Evolutionary conservation across 805 yeast species (phyloP).

Genomic region (Torulaspora delbrueckii): DNA sequence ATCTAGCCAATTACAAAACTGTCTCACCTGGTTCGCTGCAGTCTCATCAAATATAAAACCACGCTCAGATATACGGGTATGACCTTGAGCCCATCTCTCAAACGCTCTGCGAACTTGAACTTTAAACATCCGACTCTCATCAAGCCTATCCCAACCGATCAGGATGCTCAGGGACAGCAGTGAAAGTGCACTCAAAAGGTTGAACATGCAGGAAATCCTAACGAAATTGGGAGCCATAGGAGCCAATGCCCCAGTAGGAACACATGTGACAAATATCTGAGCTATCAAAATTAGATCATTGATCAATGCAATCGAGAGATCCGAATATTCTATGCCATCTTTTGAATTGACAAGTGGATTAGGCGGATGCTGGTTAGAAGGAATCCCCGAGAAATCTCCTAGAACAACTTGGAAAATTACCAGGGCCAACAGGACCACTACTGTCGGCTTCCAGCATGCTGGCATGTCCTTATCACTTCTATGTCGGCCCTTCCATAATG

Average conservation of each 20-base stretch:
- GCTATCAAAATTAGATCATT: constrained; percentile 13
- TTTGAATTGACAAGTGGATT: not conserved
- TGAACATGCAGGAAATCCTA: constrained; percentile 13
- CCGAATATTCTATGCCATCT: constrained; percentile 10
- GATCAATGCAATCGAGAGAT: constrained; percentile 7
- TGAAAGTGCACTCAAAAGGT: constrained; percentile 12
- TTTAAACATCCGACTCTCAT: constrained; percentile 13
- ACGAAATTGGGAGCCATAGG: constrained; percentile 11
- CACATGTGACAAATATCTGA: constrained; percentile 14
- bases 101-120: constrained; percentile 7
- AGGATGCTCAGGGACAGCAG: constrained; percentile 10
- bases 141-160: constrained; percentile 13
- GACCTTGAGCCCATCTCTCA: constrained; percentile 12
- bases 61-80: constrained; percentile 3
- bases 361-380: constrained; percentile 3
- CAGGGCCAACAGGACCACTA: not conserved
- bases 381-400: constrained; percentile 1
- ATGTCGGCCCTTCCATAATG: not conserved
- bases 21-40: constrained; percentile 1
- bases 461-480: constrained; percentile 1
- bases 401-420: not conserved
- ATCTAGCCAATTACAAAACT: constrained; percentile 9
- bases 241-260: constrained; percentile 11
- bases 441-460: not conserved
- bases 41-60: not conserved